phyloP scores from a whole-genome alignment of 306 rosid species.

The Vigna radiata region DNA sequence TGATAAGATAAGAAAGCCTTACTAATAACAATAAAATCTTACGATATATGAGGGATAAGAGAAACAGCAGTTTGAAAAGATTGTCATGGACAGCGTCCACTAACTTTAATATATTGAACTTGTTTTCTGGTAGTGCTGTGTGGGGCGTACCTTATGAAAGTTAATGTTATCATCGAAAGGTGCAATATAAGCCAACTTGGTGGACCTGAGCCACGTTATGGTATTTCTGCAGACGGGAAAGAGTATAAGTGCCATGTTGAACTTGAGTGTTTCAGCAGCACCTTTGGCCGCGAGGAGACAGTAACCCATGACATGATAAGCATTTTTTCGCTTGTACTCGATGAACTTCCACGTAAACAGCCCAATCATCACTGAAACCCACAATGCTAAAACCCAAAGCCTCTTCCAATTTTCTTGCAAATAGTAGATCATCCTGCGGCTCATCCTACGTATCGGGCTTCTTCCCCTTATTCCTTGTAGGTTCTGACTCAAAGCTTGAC shows the following conservation, averaged over 20 bases:
- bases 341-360: slow-evolving; percentile 83
- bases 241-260: slow-evolving; percentile 92
- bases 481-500: slow-evolving; percentile 96
- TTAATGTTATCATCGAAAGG: slow-evolving; percentile 97
- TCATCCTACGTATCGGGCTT: slow-evolving; percentile 68
- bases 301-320: slow-evolving; percentile 71
- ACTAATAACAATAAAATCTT: no score
- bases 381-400: slow-evolving; percentile 77
- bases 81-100: slow-evolving; percentile 30
- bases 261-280: slow-evolving; percentile 88
- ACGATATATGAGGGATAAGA: no score
- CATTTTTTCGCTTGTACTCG: slow-evolving; percentile 64
- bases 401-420: slow-evolving; percentile 91
- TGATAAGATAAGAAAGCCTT: background rate
- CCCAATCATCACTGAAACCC: slow-evolving; percentile 68
- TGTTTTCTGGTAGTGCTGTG: slow-evolving; percentile 11
- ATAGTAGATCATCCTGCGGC: slow-evolving; percentile 67
- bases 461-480: slow-evolving; percentile 80
- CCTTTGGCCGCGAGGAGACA: slow-evolving; percentile 91
- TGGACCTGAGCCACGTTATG: slow-evolving; percentile 90
- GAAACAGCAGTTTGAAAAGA: background rate
- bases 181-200: slow-evolving; percentile 62
- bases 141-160: slow-evolving; percentile 80
- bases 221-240: slow-evolving; percentile 89
- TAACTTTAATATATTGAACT: background rate